phyloP scores from a whole-genome alignment of 257 asterid genomes.

The Orobanche coerulescens region DNA sequence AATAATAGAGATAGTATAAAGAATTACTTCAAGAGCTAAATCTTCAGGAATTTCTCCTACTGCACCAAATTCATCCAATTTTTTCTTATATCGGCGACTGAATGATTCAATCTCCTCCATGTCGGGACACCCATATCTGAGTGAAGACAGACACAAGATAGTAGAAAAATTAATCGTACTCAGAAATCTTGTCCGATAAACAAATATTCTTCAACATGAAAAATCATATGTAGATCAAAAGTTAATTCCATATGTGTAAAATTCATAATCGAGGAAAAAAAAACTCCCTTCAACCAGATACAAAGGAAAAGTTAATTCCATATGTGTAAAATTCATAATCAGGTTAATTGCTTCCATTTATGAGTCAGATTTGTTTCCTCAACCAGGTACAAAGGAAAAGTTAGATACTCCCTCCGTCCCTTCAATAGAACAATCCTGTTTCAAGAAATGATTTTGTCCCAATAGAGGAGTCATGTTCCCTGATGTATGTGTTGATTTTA shows the following conservation, averaged over 20 bases:
- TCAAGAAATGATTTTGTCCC: too few relatives aligned
- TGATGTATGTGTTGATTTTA: too few relatives aligned
- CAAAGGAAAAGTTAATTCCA: not conserved
- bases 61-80: constrained; percentile 67
- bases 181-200: not conserved
- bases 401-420: too few relatives aligned
- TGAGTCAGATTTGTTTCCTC: not conserved
- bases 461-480: too few relatives aligned
- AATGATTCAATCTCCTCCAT: constrained; percentile 71
- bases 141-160: constrained; percentile 1
- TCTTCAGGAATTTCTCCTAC: constrained; percentile 73
- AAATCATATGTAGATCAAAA: not conserved
- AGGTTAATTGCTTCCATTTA: not conserved
- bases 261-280: not conserved
- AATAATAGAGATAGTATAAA: not conserved
- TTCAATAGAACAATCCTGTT: too few relatives aligned
- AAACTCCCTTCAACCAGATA: not conserved
- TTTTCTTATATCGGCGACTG: constrained; percentile 57
- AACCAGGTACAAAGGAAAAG: too few relatives aligned
- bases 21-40: constrained; percentile 76
- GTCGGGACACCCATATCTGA: constrained; percentile 80
- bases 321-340: not conserved
- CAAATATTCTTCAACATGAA: not conserved
- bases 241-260: not conserved
- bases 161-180: not conserved